Conservation (phyloP, 441 rosid species). For the Euphorbia celastroides region DNA sequence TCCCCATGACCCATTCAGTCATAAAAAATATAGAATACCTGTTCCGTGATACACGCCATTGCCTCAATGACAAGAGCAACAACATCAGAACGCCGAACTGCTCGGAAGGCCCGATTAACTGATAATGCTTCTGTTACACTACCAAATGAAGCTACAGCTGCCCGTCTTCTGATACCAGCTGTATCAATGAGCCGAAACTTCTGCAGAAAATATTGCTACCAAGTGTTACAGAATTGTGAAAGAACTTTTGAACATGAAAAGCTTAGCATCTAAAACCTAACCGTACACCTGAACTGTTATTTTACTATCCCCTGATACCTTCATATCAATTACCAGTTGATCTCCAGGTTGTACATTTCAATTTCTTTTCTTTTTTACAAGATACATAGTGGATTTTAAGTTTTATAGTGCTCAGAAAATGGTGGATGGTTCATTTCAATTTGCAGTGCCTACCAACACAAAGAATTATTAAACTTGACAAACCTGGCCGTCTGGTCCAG, state of each 20-base stretch:
- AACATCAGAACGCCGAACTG: conserved; percentile 88
- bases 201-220: conserved; percentile 37
- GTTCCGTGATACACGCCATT: conserved; percentile 91
- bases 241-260: not conserved
- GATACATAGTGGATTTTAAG: not conserved
- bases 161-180: conserved; percentile 92
- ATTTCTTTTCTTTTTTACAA: not conserved
- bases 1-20: not conserved
- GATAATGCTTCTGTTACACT: conserved; percentile 89
- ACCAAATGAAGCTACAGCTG: conserved; percentile 86
- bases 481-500: conserved; percentile 88
- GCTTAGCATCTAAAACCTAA: not conserved
- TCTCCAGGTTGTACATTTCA: not conserved
- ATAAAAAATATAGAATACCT: conserved; percentile 35
- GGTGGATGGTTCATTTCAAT: not conserved
- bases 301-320: not conserved
- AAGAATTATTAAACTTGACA: conserved; percentile 10
- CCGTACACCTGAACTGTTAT: not conserved
- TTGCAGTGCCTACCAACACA: not conserved
- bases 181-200: conserved; percentile 90
- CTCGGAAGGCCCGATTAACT: conserved; percentile 89
- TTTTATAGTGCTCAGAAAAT: not conserved
- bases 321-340: not conserved
- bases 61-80: conserved; percentile 97
- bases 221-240: not conserved